Base-by-base conservation (phyloP, 1,284 basidiomycete species). In the Malassezia sp. region DNA sequence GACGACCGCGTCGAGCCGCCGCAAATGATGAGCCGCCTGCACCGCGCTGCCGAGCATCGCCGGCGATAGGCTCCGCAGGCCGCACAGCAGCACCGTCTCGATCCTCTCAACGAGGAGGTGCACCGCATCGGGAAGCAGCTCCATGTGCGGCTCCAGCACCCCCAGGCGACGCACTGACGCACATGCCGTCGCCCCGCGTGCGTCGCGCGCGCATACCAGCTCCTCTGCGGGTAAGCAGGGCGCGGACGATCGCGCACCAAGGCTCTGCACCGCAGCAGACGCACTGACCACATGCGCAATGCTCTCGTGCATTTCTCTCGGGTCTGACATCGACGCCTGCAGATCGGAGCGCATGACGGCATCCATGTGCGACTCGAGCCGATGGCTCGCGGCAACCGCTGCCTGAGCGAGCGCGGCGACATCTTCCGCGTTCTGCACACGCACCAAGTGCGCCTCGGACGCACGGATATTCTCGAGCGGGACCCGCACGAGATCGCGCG, bases 21-120 rank as follows among this genome's bases (percentile, higher is more conserved):
- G 10, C 8, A 38, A 37, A 30, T 38, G 15, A 4, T 35, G 28
- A 12, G 48, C 48, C 2, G 48, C 42, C 15, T 50, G 48, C 15
- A 50, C 11, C 0, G 42, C 30, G 2, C 12, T 15, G 2, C 42
- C 37, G 0, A 50, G 27, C 12, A 50, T 26, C 17, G n/a, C 9
- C n/a, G 43, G 43, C 6, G 48, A 50, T 7, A 50, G 15, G 6
- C 10, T 24, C 2, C 48, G 48, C 30, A 50, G 20, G 3, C 48
- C 48, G 21, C 27, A 39, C 15, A 50, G 23, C 3, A 50, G 30
- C 17, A 39, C 9, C 12, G 35, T 40, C 31, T 50, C 43, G 15
- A 45, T 26, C 14, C 38, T 24, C 22, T 50, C 48, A 2, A 20
- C n/a, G 14, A 50, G 22, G 7, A 41, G 20, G 9, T 28, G 24